phyloP scores from a whole-genome alignment of 2,329 filamentous ascomycete genomes.

The Pseudovirgaria hyperparasitica region DNA sequence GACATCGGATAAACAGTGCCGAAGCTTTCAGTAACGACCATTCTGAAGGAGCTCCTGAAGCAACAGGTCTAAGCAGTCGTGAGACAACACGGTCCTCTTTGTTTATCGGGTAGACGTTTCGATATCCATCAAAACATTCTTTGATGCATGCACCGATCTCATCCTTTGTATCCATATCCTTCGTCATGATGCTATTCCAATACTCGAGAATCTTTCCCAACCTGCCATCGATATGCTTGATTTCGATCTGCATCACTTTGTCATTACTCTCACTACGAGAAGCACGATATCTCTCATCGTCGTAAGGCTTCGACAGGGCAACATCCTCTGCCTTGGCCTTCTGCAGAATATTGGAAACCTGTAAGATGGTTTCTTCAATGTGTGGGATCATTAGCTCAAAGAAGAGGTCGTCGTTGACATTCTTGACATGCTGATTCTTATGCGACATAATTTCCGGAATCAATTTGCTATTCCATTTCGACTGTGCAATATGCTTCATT shows the following conservation, averaged over 20 bases:
- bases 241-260: no score
- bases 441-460: constrained; percentile 10
- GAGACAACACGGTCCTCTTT: constrained; percentile 8
- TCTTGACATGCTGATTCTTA: constrained; percentile 11
- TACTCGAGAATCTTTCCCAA: no score
- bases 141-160: no score
- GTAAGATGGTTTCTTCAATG: constrained; percentile 16
- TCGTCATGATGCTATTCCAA: no score
- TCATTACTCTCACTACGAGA: constrained; percentile 8
- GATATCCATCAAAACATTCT: constrained; percentile 1
- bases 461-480: constrained; percentile 5
- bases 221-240: no score
- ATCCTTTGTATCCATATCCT: no score
- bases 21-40: no score
- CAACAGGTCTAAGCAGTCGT: no score
- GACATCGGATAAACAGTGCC: no score
- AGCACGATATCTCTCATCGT: no score
- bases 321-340: constrained; percentile 10
- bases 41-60: no score
- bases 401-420: constrained; percentile 46
- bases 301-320: constrained; percentile 9
- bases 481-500: constrained; percentile 13
- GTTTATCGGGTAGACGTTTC: constrained; percentile 3
- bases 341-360: constrained; percentile 14
- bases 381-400: constrained; percentile 37